Percentiles rank a stretch among this genome's conserved stretches.
These are phyloP conservation scores for Monilinia aucupariae DNA, from an alignment of 2,329 filamentous ascomycete genomes.

Conservation along the genomic window DNA sequence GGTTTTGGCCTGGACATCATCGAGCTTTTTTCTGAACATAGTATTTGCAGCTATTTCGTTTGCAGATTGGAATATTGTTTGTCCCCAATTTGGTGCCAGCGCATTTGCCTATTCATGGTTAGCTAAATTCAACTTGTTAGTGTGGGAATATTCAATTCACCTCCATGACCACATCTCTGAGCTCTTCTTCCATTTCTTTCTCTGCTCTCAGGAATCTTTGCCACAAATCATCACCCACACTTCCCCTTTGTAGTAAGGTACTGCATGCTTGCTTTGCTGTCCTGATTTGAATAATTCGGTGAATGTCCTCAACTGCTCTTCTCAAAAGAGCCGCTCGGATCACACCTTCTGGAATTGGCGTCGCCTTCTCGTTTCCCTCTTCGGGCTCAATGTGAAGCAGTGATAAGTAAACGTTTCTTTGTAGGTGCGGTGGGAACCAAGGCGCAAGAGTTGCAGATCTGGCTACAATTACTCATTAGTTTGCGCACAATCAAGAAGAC, in stretches of 20 bases:
- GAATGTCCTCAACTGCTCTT: constrained; percentile 87
- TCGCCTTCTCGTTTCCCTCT: constrained; percentile 57
- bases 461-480: constrained; percentile 40
- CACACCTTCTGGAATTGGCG: constrained; percentile 67
- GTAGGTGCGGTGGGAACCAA: constrained; percentile 88
- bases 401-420: constrained; percentile 91
- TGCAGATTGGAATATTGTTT: constrained; percentile 92
- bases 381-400: constrained; percentile 73
- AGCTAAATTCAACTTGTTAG: constrained; percentile 17
- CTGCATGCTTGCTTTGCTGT: constrained; percentile 83
- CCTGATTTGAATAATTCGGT: constrained; percentile 82
- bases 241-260: constrained; percentile 77
- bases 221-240: constrained; percentile 93
- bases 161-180: constrained; percentile 90
- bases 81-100: constrained; percentile 82
- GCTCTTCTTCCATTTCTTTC: constrained; percentile 95
- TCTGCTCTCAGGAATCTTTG: constrained; percentile 87
- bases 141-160: constrained; percentile 45
- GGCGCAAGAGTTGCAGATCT: constrained; percentile 81
- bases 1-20: constrained; percentile 67
- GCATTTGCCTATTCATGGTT: constrained; percentile 69
- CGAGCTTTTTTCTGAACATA: constrained; percentile 66
- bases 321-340: constrained; percentile 83
- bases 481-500: neutral
- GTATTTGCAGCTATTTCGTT: constrained; percentile 92